Base-by-base conservation (phyloP, 2,329 filamentous ascomycete genomes). In the Penicillium hesseltinei region DNA sequence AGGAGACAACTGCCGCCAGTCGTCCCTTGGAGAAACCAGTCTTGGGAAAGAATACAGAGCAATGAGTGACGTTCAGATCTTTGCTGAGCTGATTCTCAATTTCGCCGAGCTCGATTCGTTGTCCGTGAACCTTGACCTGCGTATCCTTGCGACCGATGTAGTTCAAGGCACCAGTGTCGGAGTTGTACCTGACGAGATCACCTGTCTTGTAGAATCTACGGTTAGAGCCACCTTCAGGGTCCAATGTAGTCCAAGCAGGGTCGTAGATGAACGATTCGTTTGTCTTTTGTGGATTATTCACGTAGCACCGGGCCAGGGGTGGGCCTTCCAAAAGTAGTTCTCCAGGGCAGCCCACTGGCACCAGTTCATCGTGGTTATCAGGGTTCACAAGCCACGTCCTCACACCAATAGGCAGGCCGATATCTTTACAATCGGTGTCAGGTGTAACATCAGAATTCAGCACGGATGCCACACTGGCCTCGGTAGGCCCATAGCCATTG, bases 91-190 rank as follows among this genome's bases (percentile, higher is more conserved):
- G 75, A 59, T 73, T 74, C 67, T 77, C 82, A 52, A 80, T 80
- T 67, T 80, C 81, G 11, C 75, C 80, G 50, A 86, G 77, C 71
- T 87, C 89, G 51, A 88, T 81, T 54, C 87, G 77, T 62, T 84
- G 87, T 27, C 89, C 89, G 11, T 81, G 78, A 29, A 89, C 74
- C 72, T 90, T 90, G 54, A 88, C 82, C 69, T 87, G 86, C n/a
- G 82, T 82, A 64, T 89, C 87, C 62, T 85, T 87, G 48, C 88
- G 80, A 17, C 86, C 85, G 39, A 87, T 57, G 59, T 73, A 76
- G 13, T 67, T 70, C n/a, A 76, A 60, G 3, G 72, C 69, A 27
- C 74, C 74, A 39, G 61, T 57, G 25, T 73, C 69, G 0, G 70
- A 71, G 43, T 74, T 75, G 47, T 74, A 75, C 33, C 73, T 67